Evolutionary conservation across 371 early-diverging fungal species (phyloP).

Genomic region (Edhazardia aedis): DNA sequence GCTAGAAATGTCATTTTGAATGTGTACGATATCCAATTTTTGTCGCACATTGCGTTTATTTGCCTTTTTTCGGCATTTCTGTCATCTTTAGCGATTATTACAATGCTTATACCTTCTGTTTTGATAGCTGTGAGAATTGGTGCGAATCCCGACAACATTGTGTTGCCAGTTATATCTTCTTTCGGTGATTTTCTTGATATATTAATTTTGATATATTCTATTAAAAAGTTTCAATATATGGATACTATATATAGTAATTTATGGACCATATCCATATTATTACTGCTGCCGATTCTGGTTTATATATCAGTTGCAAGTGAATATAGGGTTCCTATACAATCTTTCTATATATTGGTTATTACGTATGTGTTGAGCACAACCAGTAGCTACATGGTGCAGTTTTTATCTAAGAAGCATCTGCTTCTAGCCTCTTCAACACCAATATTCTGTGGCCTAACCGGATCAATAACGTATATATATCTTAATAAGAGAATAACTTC

Average conservation of each 20-base stretch:
- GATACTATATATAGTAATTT: not conserved
- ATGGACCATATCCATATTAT: conserved; percentile 1
- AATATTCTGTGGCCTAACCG: conserved; percentile 27
- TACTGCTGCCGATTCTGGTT: conserved; percentile 8
- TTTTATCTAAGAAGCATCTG: conserved; percentile 11
- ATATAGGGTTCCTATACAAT: conserved; percentile 21
- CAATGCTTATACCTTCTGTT: conserved; percentile 26
- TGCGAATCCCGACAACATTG: conserved; percentile 40
- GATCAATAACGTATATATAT: conserved; percentile 24
- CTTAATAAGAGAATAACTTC: conserved; percentile 24
- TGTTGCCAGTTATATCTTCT: conserved; percentile 37
- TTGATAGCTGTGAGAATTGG: conserved; percentile 8
- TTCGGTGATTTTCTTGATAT: conserved; percentile 33
- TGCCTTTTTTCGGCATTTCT: conserved; percentile 30
- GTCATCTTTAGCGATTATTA: conserved; percentile 29
- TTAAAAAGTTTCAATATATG: not conserved
- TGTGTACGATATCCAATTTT: not conserved
- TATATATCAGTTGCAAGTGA: conserved; percentile 13
- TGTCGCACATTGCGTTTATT: conserved; percentile 5
- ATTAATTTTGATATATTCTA: conserved; percentile 20
- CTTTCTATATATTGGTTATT: conserved; percentile 8
- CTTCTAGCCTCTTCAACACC: conserved; percentile 20
- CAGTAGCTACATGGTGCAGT: conserved; percentile 19
- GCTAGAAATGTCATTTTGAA: conserved; percentile 13
- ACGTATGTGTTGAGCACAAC: conserved; percentile 17